Conservation (phyloP, 106 monocot species). For the Alisma plantagoaquatica region DNA sequence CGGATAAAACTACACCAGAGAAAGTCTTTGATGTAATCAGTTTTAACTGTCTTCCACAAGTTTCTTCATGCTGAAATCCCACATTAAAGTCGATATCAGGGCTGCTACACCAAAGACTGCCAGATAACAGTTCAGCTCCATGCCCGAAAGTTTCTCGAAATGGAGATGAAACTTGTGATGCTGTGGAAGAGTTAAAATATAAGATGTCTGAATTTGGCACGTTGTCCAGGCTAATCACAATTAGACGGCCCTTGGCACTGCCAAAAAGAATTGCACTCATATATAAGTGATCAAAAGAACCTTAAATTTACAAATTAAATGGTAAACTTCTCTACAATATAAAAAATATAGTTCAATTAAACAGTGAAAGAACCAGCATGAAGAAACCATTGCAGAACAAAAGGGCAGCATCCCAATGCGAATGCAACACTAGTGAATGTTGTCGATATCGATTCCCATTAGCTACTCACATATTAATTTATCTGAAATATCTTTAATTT, state of each 20-base stretch:
- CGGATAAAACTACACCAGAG: constrained; percentile 66
- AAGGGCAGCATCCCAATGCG: too few relatives aligned
- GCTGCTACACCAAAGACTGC: constrained; percentile 46
- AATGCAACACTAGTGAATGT: too few relatives aligned
- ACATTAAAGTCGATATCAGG: constrained; percentile 39
- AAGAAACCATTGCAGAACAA: too few relatives aligned
- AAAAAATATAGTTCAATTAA: not conserved
- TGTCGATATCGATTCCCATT: too few relatives aligned
- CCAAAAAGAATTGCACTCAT: not conserved
- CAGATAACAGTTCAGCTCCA: constrained; percentile 48
- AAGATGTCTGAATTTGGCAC: constrained; percentile 26
- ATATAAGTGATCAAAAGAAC: not conserved
- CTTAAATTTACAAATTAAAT: not conserved
- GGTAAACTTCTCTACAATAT: not conserved
- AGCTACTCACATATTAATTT: too few relatives aligned
- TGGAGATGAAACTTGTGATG: constrained; percentile 36
- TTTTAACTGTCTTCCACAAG: constrained; percentile 30
- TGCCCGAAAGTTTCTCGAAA: constrained; percentile 44
- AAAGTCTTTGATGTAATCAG: constrained; percentile 21
- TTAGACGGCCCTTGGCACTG: constrained; percentile 71
- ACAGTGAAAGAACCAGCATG: not conserved
- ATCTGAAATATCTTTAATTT: too few relatives aligned
- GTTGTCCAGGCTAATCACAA: constrained; percentile 54
- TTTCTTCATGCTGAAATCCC: constrained; percentile 36
- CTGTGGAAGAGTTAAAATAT: constrained; percentile 21